Base-by-base conservation (phyloP, 2,329 filamentous ascomycete genomes). In the Pseudogymnoascus sp. region DNA sequence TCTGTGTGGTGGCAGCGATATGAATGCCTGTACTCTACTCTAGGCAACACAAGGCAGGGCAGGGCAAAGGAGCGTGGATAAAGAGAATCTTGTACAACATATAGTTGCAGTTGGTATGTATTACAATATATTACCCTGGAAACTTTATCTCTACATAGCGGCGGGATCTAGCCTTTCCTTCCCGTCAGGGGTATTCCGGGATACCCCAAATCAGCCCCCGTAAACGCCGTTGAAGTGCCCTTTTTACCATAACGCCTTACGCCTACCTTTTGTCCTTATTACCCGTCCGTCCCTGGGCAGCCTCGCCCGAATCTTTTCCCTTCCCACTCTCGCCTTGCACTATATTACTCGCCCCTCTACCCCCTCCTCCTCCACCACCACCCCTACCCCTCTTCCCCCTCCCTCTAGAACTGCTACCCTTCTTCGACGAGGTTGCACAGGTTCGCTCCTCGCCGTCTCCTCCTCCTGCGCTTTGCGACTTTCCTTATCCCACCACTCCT, bases 401-500 rank as follows among this genome's bases (percentile, higher is more conserved):
- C 25, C 49, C 49, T 33, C 49, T 55, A 21, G 28, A 33, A 33
- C 28, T 33, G 21, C 16, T 12, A 4, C 49, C 28, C 16, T 55
- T 55, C 28, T 55, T 55, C 25, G 49, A n/a, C 9, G 35, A 60
- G 25, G 25, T 4, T 12, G 33, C 9, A 64, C 63, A 38, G 68
- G 49, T 14, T 55, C 49, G 16, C 49, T 69, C 61, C 71, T 35
- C 11, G 23, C 41, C 1, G 18, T 71, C 55, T 71, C 69, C 62
- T 72, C 70, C 67, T 88, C 84, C 66, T 88, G 87, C 38, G 88
- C 84, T 28, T 89, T 81, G 64, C 82, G 82, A 69, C 88, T 91
- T 74, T 96, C 93, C 65, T 89, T 87, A 67, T 96, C 91, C 92
- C 92, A 96, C 92, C 93, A 96, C 73, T 96, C 88, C 72, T 97